phyloP scores from a whole-genome alignment of 1,139 yeast species.

The Blastobotrys illinoisensis region DNA sequence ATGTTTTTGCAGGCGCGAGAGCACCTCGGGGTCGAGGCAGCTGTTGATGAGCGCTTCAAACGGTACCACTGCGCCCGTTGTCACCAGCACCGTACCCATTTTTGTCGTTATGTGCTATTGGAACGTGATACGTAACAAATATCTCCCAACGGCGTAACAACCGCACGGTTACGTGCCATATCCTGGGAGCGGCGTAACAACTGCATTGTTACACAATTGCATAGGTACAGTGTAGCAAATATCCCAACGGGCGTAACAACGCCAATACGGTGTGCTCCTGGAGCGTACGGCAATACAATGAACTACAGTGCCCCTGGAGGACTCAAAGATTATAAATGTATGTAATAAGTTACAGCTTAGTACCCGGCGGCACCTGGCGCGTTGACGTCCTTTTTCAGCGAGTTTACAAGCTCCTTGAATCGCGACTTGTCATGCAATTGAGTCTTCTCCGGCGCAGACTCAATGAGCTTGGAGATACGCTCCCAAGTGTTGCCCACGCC shows the following conservation, averaged over 20 bases:
- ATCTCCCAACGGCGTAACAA: too few relatives aligned
- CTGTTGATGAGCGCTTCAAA: conserved; percentile 50
- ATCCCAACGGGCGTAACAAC: too few relatives aligned
- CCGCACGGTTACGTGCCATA: too few relatives aligned
- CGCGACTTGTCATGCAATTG: conserved; percentile 61
- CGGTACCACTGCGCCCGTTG: conserved; percentile 86
- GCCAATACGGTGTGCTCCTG: too few relatives aligned
- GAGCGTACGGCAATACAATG: too few relatives aligned
- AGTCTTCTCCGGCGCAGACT: conserved; percentile 38
- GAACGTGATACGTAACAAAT: neutral
- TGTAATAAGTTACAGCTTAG: conserved; percentile 19
- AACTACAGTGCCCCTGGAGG: too few relatives aligned
- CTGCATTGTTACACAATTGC: too few relatives aligned
- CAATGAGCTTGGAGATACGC: conserved; percentile 54
- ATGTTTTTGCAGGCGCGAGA: conserved; percentile 31
- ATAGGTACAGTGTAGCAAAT: too few relatives aligned
- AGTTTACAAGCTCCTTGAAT: conserved; percentile 60
- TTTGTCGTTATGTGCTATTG: neutral
- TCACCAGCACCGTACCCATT: conserved; percentile 41
- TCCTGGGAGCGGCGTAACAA: too few relatives aligned
- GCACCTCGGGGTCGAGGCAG: conserved; percentile 37
- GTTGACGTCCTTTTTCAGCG: conserved; percentile 60
- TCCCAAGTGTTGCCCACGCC: conserved; percentile 83
- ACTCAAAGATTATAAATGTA: too few relatives aligned
- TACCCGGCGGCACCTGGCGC: conserved; percentile 70